Conservation (phyloP, 106 monocot genomes). For the Dioscorea zingiberensis region DNA sequence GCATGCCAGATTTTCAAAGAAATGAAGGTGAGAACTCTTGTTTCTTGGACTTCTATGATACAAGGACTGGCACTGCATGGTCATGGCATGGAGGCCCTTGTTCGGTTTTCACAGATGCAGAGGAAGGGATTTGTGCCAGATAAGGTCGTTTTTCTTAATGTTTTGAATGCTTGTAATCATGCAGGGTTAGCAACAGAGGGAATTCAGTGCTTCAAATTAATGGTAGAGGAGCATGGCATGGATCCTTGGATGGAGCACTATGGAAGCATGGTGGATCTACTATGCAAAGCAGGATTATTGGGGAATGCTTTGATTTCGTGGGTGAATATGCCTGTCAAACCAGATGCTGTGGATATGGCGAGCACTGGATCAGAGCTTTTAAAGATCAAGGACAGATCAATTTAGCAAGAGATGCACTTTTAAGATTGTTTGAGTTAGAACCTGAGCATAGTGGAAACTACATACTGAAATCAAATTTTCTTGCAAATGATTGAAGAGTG, state of each 20-base stretch:
- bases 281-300: conserved; percentile 18
- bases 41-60: conserved; percentile 30
- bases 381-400: conserved; percentile 13
- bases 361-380: conserved; percentile 17
- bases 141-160: conserved; percentile 13
- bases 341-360: conserved; percentile 29
- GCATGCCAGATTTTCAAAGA: conserved; percentile 19
- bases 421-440: conserved; percentile 12
- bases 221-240: conserved; percentile 22
- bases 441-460: conserved; percentile 28
- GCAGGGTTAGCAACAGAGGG: conserved; percentile 22
- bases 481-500: conserved; percentile 22
- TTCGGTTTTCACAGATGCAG: conserved; percentile 35
- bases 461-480: conserved; percentile 25
- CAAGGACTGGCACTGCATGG: conserved; percentile 31
- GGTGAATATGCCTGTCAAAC: conserved; percentile 20
- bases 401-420: conserved; percentile 12
- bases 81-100: conserved; percentile 21
- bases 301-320: conserved; percentile 19
- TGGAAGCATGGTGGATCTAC: conserved; percentile 27
- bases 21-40: conserved; percentile 11
- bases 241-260: conserved; percentile 14
- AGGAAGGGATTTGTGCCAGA: conserved; percentile 29
- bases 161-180: conserved; percentile 27
- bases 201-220: conserved; percentile 14